phyloP scores from a whole-genome alignment of 106 monocot species.

The Hemerocallis citrina region DNA sequence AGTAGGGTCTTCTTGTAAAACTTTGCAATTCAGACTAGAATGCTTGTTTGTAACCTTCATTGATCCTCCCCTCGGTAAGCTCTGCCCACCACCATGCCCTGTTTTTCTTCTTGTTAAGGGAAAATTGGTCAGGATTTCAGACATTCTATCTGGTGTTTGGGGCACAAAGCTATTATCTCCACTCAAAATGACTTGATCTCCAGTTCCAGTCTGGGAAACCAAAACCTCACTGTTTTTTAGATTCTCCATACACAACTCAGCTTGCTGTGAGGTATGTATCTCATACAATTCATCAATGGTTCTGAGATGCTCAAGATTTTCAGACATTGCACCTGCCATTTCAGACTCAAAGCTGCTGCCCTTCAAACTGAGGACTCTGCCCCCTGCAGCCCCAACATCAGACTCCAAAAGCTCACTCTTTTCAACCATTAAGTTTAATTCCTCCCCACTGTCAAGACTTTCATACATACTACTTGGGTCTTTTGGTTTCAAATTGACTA shows the following conservation, averaged over 20 bases:
- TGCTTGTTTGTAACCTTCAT: neutral
- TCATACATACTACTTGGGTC: neutral
- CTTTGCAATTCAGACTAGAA: neutral
- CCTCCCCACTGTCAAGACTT: neutral
- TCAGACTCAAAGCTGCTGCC: neutral
- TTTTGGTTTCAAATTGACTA: neutral
- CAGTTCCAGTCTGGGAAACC: neutral
- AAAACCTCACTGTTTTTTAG: neutral
- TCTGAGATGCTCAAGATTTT: neutral
- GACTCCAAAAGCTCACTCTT: neutral
- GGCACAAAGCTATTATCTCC: neutral
- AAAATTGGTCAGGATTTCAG: neutral
- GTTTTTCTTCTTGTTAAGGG: neutral
- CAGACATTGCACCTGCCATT: too few species aligned
- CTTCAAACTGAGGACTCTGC: neutral
- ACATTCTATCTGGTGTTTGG: constrained; percentile 1
- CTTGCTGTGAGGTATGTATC: neutral
- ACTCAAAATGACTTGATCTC: neutral
- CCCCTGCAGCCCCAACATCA: neutral
- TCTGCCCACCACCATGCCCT: neutral
- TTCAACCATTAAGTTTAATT: neutral
- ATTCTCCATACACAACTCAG: neutral
- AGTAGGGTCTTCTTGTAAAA: neutral
- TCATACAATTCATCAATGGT: neutral
- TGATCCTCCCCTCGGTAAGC: neutral